Evolutionary conservation across 495 filamentous ascomycete species (phyloP), one percentile per base, ranked within the genome.

Genomic region (Sordaria brevicollis): DNA sequence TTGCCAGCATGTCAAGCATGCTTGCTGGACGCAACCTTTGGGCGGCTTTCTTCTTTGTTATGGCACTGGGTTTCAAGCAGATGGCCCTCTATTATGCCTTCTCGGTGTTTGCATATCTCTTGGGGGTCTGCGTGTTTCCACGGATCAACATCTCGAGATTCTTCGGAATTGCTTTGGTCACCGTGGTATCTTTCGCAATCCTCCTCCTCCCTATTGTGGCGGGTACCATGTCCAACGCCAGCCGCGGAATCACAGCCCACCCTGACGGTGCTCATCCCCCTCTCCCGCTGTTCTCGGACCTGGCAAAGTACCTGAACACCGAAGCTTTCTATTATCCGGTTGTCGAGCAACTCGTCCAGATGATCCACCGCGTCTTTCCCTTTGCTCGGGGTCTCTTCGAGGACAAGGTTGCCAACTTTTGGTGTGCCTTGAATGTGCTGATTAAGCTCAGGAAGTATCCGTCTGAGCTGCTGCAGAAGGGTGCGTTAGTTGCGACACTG

Each of bases 51-150:
- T 98, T 97, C 81, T 99, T 99, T 76, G 94, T 99, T n/a, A 86
- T 88, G 2, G 91, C 93, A 17, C 81, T 99, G 29, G 92, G 92
- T 13, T 99, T 97, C 83, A 99, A 99, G 83, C 95, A 99, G 78
- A 99, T 99, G 95, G 95, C 94, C 4, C 83, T 99, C 10, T 99
- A 97, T 79, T 99, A 97, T 78, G 93, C 95, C 3, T 93, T 96
- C 1, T 89, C 89, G 13, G 89, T 98, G 67, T 97, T 97, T 77
- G 90, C 93, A 7, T 98, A 94, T 74, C 89, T 99, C 1, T 83
- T 97, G 6, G 94, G 95, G 8, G 86, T 88, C 76, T 97, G 94
- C 79, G 73, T 95, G 29, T 89, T 91, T 69, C 93, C 93, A 7
- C 83, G 86, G 10, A 81, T 93, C 72, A 89, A 90, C 62, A 73